These are phyloP conservation scores for Penicillium sclerotigenum DNA, from an alignment of 2,329 filamentous ascomycete genomes.

Conservation along the genomic window DNA sequence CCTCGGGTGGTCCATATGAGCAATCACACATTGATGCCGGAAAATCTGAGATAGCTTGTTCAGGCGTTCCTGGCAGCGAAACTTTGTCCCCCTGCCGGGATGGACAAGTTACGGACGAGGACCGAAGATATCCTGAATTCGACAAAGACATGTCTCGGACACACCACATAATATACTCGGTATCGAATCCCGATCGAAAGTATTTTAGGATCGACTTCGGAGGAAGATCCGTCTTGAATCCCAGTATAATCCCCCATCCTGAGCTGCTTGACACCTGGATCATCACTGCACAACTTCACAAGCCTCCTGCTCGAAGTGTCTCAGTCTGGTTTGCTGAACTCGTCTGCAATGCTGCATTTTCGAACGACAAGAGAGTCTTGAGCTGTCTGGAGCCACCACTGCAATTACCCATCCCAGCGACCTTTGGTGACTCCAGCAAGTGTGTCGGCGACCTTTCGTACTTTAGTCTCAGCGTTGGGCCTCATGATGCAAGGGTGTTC, in stretches of 20 bases:
- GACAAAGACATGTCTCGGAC: constrained; percentile 8
- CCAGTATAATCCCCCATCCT: constrained; percentile 59
- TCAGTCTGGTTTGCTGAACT: constrained; percentile 45
- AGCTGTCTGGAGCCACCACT: constrained; percentile 43
- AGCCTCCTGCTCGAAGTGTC: constrained; percentile 22
- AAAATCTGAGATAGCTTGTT: not conserved
- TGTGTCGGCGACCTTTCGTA: constrained; percentile 47
- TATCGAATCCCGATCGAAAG: constrained; percentile 45
- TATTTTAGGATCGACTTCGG: constrained; percentile 54
- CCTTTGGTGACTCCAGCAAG: constrained; percentile 40
- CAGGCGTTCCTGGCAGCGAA: not conserved
- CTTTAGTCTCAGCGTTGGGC: constrained; percentile 49
- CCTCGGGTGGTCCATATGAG: not conserved
- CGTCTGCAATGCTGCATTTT: constrained; percentile 52
- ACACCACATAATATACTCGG: constrained; percentile 45
- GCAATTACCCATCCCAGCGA: constrained; percentile 49
- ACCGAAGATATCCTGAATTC: not conserved
- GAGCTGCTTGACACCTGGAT: constrained; percentile 48
- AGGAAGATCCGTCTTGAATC: constrained; percentile 47
- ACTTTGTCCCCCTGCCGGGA: not conserved
- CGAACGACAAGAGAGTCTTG: constrained; percentile 28
- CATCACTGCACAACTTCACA: constrained; percentile 50
- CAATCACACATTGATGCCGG: not conserved
- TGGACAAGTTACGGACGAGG: not conserved
- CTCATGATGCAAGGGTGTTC: constrained; percentile 59